Base-by-base conservation (phyloP, 208 protist genomes). In the Leishmania braziliensis region DNA sequence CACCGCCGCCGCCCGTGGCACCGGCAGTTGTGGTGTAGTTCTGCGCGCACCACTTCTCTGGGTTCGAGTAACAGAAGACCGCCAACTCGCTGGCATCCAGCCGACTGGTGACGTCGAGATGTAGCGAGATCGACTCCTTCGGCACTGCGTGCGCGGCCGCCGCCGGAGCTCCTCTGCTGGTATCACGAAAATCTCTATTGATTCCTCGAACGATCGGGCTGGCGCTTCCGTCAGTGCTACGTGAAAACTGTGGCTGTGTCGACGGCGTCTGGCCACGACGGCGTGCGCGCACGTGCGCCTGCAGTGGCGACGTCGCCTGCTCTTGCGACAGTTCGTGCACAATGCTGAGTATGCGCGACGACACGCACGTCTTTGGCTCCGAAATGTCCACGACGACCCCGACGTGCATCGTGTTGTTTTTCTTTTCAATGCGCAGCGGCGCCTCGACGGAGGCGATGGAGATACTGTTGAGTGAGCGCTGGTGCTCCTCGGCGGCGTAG, bases 311-410 rank as follows among this genome's bases (percentile, higher is more conserved):
- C 10, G 86, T 78, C 5, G 86, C 70, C 39, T 88, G 81, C 77
- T 97, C 92, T 51, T 87, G 71, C 16, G 72, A 66, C 2, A 97
- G 54, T 77, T 93, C 88, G 50, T 83, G 90, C 69, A 96, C 79
- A 70, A 96, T 89, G 77, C 87, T 91, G 46, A 95, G 76, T 43
- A 95, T 81, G 9, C 85, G 89, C 58, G 93, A 93, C 0, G 95
- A 96, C 29, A 96, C 68, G 43, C 58, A 77, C 58, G 91, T 80
- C n/a, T 87, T 78, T 16, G 93, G 95, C 36, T 87, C 89, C 33
- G 90, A 90, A 54, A 96, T 78, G 80, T 97, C 95, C 48, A 96
- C 71, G 39, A 95, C 82, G 0, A 90, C 83, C 48, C 85, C 83
- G 46, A 97, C 71, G 9, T 73, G 84, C 26, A 88, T 81, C 3